These are phyloP conservation scores for Metarhizium humberi DNA, from an alignment of 2,329 filamentous ascomycete genomes.

Conservation along the genomic window DNA sequence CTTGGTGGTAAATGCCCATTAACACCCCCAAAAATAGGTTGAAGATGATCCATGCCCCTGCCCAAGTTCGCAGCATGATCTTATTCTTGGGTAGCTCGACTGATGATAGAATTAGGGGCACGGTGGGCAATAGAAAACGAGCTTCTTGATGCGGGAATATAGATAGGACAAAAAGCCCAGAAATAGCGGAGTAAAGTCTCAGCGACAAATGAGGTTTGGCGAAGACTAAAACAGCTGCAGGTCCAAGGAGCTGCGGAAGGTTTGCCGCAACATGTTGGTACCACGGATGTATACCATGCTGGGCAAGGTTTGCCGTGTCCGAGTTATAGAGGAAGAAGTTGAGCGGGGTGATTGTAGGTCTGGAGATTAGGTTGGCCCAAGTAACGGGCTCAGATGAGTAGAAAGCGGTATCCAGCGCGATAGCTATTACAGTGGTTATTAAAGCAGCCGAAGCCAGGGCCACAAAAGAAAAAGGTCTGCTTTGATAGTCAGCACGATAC, in stretches of 20 bases:
- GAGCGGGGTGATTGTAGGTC: conserved; percentile 64
- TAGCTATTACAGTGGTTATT: conserved; percentile 60
- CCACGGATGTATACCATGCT: conserved; percentile 69
- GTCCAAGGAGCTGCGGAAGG: conserved; percentile 60
- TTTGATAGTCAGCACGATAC: conserved; percentile 11
- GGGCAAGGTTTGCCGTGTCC: conserved; percentile 57
- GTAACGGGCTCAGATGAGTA: conserved; percentile 57
- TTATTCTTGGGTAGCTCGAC: conserved; percentile 53
- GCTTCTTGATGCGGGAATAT: conserved; percentile 73
- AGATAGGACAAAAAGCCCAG: conserved; percentile 61
- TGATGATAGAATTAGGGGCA: conserved; percentile 69
- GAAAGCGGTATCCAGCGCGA: conserved; percentile 78
- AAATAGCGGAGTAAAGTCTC: conserved; percentile 63
- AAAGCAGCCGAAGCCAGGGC: conserved; percentile 56
- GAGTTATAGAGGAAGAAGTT: conserved; percentile 75
- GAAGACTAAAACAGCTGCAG: conserved; percentile 54
- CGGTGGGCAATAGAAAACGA: conserved; percentile 64
- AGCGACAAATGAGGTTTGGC: conserved; percentile 46
- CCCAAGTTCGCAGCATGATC: conserved; percentile 42
- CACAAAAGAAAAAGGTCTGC: conserved; percentile 50
- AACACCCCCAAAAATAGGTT: conserved; percentile 58
- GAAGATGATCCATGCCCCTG: conserved; percentile 57
- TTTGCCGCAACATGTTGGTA: conserved; percentile 70
- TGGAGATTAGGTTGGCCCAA: conserved; percentile 52
- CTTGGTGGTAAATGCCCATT: conserved; percentile 79